These are phyloP conservation scores for Lagenaria siceraria DNA, from an alignment of 306 rosid species.

Conservation along the genomic window DNA sequence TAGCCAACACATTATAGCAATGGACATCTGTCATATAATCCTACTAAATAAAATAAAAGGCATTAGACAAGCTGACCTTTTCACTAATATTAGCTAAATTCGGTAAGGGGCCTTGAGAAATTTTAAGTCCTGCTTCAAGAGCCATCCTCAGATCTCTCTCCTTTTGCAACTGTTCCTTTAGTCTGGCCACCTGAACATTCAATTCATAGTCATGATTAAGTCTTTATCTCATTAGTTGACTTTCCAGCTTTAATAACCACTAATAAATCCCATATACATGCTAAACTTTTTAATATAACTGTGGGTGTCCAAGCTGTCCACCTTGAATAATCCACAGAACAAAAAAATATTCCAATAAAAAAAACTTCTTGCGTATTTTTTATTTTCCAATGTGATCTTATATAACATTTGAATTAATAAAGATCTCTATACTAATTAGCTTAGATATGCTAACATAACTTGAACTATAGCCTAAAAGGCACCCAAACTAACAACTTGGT, in stretches of 20 bases:
- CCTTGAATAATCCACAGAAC: not conserved
- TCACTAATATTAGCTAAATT: conserved; percentile 33
- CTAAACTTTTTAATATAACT: not conserved
- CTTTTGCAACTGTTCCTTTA: conserved; percentile 57
- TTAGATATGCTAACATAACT: not conserved
- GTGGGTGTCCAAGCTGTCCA: not conserved
- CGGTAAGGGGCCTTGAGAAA: conserved; percentile 21
- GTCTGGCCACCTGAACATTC: conserved; percentile 47
- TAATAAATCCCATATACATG: not conserved
- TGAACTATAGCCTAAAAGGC: not conserved
- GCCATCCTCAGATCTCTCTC: conserved; percentile 48
- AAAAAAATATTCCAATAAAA: no score
- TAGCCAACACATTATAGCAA: conserved; percentile 12
- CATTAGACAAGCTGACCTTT: conserved; percentile 23
- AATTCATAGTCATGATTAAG: not conserved
- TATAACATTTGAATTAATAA: not conserved
- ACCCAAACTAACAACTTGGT: not conserved
- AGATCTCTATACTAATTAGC: not conserved
- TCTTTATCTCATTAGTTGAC: not conserved
- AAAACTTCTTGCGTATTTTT: no score
- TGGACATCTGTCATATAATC: conserved; percentile 6
- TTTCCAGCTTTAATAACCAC: not conserved
- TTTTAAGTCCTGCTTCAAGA: conserved; percentile 48
- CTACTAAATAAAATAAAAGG: not conserved
- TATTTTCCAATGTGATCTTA: not conserved